These are phyloP conservation scores for Linnemannia hyalina DNA, from an alignment of 192 early-diverging fungal genomes.

Conservation along the genomic window DNA sequence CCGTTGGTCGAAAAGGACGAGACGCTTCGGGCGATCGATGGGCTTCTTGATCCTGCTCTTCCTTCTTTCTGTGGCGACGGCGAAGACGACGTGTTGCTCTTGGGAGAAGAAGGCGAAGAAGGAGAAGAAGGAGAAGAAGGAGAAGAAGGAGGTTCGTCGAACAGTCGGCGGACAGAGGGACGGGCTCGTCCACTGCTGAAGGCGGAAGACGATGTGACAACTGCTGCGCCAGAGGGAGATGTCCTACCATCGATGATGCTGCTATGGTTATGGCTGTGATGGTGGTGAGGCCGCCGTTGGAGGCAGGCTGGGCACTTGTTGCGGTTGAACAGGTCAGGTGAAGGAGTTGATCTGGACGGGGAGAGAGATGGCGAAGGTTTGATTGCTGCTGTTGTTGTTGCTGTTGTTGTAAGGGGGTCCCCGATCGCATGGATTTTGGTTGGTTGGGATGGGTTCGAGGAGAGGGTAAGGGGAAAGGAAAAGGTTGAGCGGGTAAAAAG, in stretches of 20 bases:
- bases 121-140: background rate
- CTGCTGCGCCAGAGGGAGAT: constrained; percentile 4
- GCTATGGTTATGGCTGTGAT: background rate
- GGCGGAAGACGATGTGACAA: background rate
- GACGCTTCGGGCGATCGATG: background rate
- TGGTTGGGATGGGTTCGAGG: background rate
- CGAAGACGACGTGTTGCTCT: background rate
- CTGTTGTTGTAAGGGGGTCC: background rate
- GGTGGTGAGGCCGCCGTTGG: constrained; percentile 3
- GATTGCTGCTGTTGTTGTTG: background rate
- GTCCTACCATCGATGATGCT: constrained; percentile 1
- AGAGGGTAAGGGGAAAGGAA: background rate
- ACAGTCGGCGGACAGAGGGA: constrained; percentile 2
- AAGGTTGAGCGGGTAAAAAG: background rate
- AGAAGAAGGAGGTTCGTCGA: background rate
- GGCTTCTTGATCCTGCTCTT: background rate
- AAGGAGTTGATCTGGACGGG: background rate
- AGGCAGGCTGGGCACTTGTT: background rate
- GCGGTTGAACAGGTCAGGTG: background rate
- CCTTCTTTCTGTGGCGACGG: background rate
- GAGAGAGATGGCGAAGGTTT: background rate
- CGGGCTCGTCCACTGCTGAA: background rate
- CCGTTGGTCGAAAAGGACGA: background rate
- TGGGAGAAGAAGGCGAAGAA: background rate
- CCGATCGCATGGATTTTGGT: background rate